These are phyloP conservation scores for Lachnellula hyalina DNA, from an alignment of 2,329 filamentous ascomycete species.

Conservation along the genomic window DNA sequence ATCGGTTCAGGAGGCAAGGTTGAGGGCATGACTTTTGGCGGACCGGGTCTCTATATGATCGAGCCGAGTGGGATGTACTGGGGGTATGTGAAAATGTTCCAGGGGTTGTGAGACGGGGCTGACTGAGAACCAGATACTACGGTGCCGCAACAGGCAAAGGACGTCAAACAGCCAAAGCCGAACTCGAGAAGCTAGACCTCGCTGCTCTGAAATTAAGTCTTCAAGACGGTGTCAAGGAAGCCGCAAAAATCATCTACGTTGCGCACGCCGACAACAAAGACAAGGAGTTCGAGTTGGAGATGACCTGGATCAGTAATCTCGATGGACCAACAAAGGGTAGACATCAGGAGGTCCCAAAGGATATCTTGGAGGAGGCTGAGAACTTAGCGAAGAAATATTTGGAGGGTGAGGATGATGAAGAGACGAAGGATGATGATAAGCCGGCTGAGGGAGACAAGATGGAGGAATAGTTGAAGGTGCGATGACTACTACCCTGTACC, in stretches of 20 bases:
- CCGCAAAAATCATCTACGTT: conserved; percentile 92
- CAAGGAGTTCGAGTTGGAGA: conserved; percentile 98
- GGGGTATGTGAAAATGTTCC: conserved; percentile 44
- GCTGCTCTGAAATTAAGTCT: conserved; percentile 70
- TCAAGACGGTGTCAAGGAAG: conserved; percentile 88
- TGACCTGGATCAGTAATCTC: conserved; percentile 91
- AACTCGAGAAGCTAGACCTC: conserved; percentile 96
- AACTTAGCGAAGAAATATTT: conserved; percentile 84
- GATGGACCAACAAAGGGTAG: conserved; percentile 87
- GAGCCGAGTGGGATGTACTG: conserved; percentile 96
- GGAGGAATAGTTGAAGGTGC: conserved; percentile 62
- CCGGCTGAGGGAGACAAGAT: conserved; percentile 69
- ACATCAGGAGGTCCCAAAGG: conserved; percentile 90
- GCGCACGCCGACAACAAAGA: conserved; percentile 99
- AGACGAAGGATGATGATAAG: conserved; percentile 56
- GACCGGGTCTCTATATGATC: conserved; percentile 96
- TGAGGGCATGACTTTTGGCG: conserved; percentile 70
- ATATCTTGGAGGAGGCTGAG: conserved; percentile 86
- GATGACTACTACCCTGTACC: conserved; percentile 25
- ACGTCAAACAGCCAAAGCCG: conserved; percentile 91
- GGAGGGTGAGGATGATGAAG: conserved; percentile 77
- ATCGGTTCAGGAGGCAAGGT: conserved; percentile 81
- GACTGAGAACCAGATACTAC: conserved; percentile 57
- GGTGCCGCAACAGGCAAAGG: conserved; percentile 97
- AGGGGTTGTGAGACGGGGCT: too few relatives aligned